Evolutionary conservation across 129 eudicot genomes (phyloP).

Genomic region (Flaveria ramosissima): DNA sequence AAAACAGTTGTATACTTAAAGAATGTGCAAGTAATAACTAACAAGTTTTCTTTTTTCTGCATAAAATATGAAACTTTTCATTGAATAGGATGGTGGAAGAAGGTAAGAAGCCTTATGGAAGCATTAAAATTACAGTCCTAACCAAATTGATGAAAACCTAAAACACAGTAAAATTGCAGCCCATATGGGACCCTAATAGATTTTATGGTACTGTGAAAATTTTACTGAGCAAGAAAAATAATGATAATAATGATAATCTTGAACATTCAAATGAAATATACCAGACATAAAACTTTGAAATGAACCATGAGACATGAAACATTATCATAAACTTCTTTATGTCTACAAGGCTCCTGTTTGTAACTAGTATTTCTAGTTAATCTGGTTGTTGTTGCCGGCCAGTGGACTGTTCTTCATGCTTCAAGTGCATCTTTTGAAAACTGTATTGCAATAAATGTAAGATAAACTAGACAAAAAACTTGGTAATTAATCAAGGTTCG

Average conservation of each 20-base stretch:
- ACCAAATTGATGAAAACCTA: background rate
- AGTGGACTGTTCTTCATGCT: background rate
- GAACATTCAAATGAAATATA: background rate
- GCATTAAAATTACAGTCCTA: conserved; percentile 4
- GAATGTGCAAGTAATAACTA: background rate
- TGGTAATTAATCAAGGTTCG: too few species aligned
- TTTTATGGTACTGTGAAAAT: background rate
- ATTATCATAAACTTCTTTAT: background rate
- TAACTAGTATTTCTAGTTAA: background rate
- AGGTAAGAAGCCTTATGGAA: background rate
- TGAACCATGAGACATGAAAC: background rate
- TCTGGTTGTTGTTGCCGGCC: background rate
- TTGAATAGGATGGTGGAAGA: background rate
- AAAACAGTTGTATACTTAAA: background rate
- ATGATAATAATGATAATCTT: background rate
- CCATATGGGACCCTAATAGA: background rate
- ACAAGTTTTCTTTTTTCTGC: background rate
- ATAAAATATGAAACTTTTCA: background rate
- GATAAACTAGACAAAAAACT: too few species aligned
- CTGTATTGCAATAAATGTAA: background rate
- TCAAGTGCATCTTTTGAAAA: background rate
- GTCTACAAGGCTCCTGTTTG: conserved; percentile 4
- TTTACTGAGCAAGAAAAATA: too few species aligned
- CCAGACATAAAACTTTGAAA: background rate
- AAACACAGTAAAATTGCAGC: background rate